Evolutionary conservation across 257 asterid genomes (phyloP).

Genomic region (Fraxinus americana): DNA sequence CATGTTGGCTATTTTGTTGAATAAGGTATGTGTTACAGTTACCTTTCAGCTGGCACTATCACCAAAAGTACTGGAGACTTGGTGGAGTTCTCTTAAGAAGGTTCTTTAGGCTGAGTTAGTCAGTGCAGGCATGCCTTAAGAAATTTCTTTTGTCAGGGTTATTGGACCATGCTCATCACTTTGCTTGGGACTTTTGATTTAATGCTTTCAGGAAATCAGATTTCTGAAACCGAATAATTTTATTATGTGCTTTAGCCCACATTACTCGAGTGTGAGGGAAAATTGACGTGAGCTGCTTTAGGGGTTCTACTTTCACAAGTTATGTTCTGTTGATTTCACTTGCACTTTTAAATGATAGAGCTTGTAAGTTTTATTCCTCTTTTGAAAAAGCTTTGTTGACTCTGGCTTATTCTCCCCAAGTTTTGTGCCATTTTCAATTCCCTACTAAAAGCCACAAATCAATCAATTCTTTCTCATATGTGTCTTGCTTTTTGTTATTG

Average conservation of each 20-base stretch:
- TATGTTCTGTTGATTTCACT: background rate
- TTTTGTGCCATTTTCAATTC: background rate
- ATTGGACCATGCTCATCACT: background rate
- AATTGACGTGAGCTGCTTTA: background rate
- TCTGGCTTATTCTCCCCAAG: background rate
- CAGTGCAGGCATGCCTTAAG: background rate
- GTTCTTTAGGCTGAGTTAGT: conserved; percentile 16
- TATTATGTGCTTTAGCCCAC: background rate
- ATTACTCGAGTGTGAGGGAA: background rate
- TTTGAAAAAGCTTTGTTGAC: background rate
- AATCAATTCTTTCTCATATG: background rate
- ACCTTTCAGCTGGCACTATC: background rate
- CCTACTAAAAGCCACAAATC: background rate
- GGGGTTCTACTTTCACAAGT: background rate
- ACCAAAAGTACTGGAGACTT: background rate
- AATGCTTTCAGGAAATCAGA: background rate
- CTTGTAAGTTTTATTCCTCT: background rate
- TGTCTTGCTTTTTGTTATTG: background rate
- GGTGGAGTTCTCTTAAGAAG: background rate
- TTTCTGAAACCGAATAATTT: background rate
- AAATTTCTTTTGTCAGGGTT: background rate
- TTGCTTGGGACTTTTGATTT: background rate
- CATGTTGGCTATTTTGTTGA: conserved; percentile 13
- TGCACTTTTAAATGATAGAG: background rate
- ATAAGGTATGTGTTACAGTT: background rate